Conservation (phyloP, 768 basidiomycete genomes). For the Boletus barrowsii region DNA sequence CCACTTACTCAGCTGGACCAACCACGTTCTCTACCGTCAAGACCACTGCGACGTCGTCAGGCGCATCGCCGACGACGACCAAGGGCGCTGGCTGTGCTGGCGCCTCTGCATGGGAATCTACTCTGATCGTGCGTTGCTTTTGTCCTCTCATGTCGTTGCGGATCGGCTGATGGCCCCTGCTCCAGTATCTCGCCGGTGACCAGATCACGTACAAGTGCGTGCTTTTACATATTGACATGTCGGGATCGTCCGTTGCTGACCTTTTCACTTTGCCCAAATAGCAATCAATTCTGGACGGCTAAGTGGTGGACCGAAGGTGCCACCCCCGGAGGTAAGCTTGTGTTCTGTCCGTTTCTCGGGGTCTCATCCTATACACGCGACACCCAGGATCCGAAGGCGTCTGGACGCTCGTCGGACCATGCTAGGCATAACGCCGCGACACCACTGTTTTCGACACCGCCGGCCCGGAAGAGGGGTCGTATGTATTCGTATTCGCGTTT, state of each 20-base stretch:
- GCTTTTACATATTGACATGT: neutral
- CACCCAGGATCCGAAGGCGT: constrained; percentile 2
- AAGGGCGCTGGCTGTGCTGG: constrained; percentile 36
- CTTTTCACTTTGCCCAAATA: neutral
- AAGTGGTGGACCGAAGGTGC: constrained; percentile 16
- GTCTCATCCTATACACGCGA: too few species aligned
- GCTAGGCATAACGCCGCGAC: neutral
- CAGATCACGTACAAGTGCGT: constrained; percentile 41
- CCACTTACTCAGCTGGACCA: neutral
- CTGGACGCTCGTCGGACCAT: constrained; percentile 17
- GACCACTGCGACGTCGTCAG: constrained; percentile 7
- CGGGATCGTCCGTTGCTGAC: neutral
- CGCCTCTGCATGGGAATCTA: constrained; percentile 40
- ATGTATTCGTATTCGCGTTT: too few species aligned
- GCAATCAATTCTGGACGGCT: constrained; percentile 10
- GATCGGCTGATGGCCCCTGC: neutral
- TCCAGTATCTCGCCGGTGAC: constrained; percentile 40
- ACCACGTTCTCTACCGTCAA: neutral
- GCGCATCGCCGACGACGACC: constrained; percentile 6
- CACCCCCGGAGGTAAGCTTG: constrained; percentile 5
- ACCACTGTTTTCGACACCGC: neutral
- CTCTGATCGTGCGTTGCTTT: constrained; percentile 35
- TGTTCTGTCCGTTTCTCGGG: neutral
- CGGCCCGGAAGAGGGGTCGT: too few species aligned
- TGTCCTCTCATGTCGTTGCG: neutral